A percentile compares a stretch with the other conserved stretches of the same genome.
phyloP scores from a whole-genome alignment of 805 yeast species.

The Blastobotrys attinorum region DNA sequence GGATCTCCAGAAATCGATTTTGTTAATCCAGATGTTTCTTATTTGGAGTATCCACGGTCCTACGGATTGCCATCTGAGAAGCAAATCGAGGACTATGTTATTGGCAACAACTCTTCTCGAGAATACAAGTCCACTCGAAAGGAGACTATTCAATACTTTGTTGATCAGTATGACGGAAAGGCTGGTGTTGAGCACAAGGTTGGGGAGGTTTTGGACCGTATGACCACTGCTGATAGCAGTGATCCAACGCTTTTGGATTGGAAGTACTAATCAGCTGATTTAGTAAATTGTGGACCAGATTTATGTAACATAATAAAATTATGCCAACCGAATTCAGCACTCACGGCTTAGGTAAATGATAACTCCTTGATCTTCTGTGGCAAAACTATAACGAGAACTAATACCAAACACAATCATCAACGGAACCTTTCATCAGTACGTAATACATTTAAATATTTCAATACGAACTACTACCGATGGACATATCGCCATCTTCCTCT shows the following conservation, averaged over 20 bases:
- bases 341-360: no score
- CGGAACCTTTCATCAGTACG: no score
- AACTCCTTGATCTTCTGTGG: no score
- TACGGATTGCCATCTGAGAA: conserved; percentile 75
- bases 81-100: conserved; percentile 56
- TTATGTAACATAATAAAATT: background rate
- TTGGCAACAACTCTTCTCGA: conserved; percentile 62
- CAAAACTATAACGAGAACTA: no score
- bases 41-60: conserved; percentile 48
- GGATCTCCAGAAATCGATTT: conserved; percentile 28
- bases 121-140: conserved; percentile 58
- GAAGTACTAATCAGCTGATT: conserved; percentile 29
- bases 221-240: conserved; percentile 38
- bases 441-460: no score
- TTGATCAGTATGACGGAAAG: conserved; percentile 37
- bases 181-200: conserved; percentile 58
- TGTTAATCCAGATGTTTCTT: conserved; percentile 30
- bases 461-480: no score
- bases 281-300: background rate
- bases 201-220: conserved; percentile 49
- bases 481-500: no score
- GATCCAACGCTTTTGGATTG: conserved; percentile 41
- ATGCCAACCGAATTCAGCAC: background rate
- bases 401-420: background rate
- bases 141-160: conserved; percentile 63